These are phyloP conservation scores for Carex kokanica DNA, from an alignment of 176 grass and related monocot species.

Conservation along the genomic window DNA sequence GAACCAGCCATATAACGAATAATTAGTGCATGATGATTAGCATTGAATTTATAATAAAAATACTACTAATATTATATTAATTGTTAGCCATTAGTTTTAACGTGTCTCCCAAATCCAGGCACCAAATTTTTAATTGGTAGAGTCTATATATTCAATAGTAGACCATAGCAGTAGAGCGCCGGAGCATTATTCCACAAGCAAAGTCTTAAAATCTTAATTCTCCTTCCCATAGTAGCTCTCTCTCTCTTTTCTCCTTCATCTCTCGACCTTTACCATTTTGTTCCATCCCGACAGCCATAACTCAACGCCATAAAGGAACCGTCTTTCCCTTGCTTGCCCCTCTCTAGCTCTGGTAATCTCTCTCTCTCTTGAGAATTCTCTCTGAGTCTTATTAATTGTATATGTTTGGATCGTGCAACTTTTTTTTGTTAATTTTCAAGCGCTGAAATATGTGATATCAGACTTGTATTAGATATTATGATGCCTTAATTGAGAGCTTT, in stretches of 20 bases:
- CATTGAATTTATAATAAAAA: not conserved
- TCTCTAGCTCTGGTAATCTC: not conserved
- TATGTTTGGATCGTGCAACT: not conserved
- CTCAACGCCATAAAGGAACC: not conserved
- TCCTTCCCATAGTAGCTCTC: not conserved
- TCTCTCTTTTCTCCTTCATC: not conserved
- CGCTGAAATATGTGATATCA: slow-evolving; percentile 1
- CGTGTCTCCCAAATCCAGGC: slow-evolving; percentile 21
- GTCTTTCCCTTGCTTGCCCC: not conserved
- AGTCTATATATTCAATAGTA: slow-evolving; percentile 16
- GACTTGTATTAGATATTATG: slow-evolving; percentile 3
- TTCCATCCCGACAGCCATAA: not conserved
- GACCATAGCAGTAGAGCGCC: not conserved
- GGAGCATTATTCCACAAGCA: slow-evolving; percentile 4
- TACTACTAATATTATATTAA: not conserved
- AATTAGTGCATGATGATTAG: not conserved
- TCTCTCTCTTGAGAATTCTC: not conserved
- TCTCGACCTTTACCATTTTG: slow-evolving; percentile 3
- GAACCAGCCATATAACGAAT: not conserved
- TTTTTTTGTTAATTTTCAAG: slow-evolving; percentile 16
- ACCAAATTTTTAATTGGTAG: slow-evolving; percentile 18
- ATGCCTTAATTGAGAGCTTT: slow-evolving; percentile 27
- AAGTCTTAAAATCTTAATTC: not conserved
- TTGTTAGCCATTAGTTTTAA: not conserved
- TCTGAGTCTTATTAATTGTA: not conserved